These are phyloP conservation scores for Pyracantha coccinea DNA, from an alignment of 331 rosid species.

Conservation along the genomic window DNA sequence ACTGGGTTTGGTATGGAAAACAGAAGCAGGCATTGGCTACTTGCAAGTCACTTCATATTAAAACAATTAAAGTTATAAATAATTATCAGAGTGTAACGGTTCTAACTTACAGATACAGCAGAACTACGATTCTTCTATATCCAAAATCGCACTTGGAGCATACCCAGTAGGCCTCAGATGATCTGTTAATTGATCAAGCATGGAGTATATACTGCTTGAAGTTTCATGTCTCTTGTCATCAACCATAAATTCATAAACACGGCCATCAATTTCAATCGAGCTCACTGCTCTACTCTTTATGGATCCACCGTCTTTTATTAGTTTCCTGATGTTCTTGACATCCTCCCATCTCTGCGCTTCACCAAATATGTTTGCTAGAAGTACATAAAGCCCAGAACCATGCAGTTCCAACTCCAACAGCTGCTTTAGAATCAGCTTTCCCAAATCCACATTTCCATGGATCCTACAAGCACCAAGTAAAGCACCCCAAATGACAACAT, in stretches of 20 bases:
- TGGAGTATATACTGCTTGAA: slow-evolving; percentile 23
- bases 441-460: slow-evolving; percentile 42
- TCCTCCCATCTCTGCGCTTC: slow-evolving; percentile 64
- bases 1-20: not conserved
- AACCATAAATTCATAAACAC: slow-evolving; percentile 25
- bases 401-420: slow-evolving; percentile 44
- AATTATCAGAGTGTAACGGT: not conserved
- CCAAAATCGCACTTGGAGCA: slow-evolving; percentile 1
- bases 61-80: no score
- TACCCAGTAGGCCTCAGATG: slow-evolving; percentile 34
- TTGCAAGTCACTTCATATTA: not conserved
- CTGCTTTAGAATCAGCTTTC: slow-evolving; percentile 55
- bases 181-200: slow-evolving; percentile 50
- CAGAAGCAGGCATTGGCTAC: not conserved
- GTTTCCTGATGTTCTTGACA: slow-evolving; percentile 46
- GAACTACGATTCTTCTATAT: slow-evolving; percentile 19
- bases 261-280: slow-evolving; percentile 44
- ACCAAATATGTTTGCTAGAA: slow-evolving; percentile 32
- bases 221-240: slow-evolving; percentile 33
- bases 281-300: slow-evolving; percentile 57
- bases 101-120: slow-evolving; percentile 2
- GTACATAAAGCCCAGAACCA: slow-evolving; percentile 39
- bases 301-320: slow-evolving; percentile 44
- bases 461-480: slow-evolving; percentile 73
- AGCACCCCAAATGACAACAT: slow-evolving; percentile 70